Conservation (phyloP, 164 flowering plant species). For the Aristolochia californica region DNA sequence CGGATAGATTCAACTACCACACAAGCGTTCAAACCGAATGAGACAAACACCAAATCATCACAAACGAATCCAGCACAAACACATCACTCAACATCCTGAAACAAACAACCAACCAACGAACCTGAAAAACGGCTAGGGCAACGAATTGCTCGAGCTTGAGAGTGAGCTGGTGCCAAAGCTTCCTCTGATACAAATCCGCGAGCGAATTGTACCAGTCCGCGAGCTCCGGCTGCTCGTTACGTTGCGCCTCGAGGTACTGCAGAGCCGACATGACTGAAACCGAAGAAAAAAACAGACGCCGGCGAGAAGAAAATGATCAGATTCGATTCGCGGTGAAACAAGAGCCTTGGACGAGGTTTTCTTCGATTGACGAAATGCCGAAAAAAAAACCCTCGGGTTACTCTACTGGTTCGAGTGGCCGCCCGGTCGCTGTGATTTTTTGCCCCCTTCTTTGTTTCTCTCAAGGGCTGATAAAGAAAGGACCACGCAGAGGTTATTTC, state of each 20-base stretch:
- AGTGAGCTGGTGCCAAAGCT: constrained; percentile 98
- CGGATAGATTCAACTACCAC: background rate
- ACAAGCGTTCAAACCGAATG: background rate
- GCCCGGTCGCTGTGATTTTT: too few species aligned
- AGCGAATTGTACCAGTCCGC: constrained; percentile 76
- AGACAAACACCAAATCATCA: background rate
- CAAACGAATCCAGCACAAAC: background rate
- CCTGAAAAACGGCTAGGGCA: constrained; percentile 76
- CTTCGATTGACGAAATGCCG: background rate
- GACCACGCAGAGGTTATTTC: background rate
- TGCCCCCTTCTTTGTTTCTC: background rate
- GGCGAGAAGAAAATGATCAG: background rate
- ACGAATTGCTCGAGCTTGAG: constrained; percentile 89
- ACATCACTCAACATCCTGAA: background rate
- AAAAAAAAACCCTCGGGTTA: background rate
- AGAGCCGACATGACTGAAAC: constrained; percentile 58
- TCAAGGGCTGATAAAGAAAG: too few species aligned
- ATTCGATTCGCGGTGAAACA: background rate
- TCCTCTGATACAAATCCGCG: constrained; percentile 85
- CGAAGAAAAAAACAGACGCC: too few species aligned
- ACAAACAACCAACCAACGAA: background rate
- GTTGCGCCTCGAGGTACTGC: constrained; percentile 62
- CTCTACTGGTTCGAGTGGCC: background rate
- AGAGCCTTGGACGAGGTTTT: too few species aligned
- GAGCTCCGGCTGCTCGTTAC: constrained; percentile 77